Base-by-base conservation (phyloP, 2,329 filamentous ascomycete genomes). In the Mycosphaerella arachidis region DNA sequence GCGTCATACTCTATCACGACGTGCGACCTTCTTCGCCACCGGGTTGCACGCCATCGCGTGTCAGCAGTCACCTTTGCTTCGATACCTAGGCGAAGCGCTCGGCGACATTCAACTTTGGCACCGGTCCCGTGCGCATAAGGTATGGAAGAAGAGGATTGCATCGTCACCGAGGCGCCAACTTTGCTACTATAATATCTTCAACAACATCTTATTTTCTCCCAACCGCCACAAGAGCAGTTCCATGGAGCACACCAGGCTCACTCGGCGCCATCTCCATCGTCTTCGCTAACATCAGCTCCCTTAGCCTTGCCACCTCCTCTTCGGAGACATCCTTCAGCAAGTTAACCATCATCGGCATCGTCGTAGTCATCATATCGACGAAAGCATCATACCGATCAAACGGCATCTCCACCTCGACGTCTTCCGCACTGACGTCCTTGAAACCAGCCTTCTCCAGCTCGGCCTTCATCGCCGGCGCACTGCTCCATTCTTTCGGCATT, bases 371-470 rank as follows among this genome's bases (percentile, higher is more conserved):
- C 10, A 68, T 58, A 8, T 69, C 60, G n/a, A 65, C 54, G 48
- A 67, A 57, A 6, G 50, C 30, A 40, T 66, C 64, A 20, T 65
- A 61, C 18, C 48, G 46, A 48, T 70, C 63, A 30, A 66, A 68
- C 13, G 35, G 43, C 67, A 72, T 68, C 31, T 60, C 51, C 6
- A 70, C 69, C 27, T 56, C 51, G 16, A 72, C 67, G 24, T 66
- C 55, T 31, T 66, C 59, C 0, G 57, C 53, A 12, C 62, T 58
- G 12, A 70, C 63, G n/a, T 72, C 66, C 45, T 55, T 53, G 51
- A 73, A 73, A 1, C 68, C 68, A 16, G 71, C 71, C 27, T 62
- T 62, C 53, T 69, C 59, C 20, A 73, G 51, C 61, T 71, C 66
- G 0, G 48, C 59, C 18, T 58, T 53, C 6, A 73, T 30, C 8